Conservation (phyloP, 441 rosid genomes). For the Euphorbia celastroides region DNA sequence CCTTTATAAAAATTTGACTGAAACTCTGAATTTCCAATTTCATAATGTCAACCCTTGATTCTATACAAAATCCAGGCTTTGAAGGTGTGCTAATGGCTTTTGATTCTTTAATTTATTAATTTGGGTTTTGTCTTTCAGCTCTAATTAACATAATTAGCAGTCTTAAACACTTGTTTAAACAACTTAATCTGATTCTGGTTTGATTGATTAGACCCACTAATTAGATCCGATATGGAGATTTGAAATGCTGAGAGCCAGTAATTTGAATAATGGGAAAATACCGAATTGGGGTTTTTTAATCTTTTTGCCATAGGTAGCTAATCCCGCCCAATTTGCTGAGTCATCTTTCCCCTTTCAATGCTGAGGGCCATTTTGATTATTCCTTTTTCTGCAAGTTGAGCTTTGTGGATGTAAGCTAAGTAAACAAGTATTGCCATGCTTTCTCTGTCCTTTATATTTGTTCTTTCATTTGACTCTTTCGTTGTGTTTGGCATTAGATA, state of each 20-base stretch:
- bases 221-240: conserved; percentile 5
- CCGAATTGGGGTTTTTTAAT: conserved; percentile 13
- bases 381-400: conserved; percentile 39
- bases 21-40: conserved; percentile 3
- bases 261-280: conserved; percentile 11
- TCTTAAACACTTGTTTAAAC: conserved; percentile 22
- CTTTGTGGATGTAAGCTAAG: conserved; percentile 32
- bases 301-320: conserved; percentile 1
- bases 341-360: conserved; percentile 8
- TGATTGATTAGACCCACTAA: conserved; percentile 5
- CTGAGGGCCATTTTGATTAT: conserved; percentile 30
- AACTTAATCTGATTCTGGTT: conserved; percentile 9
- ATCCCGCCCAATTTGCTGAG: background rate
- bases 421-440: conserved; percentile 19
- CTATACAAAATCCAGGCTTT: conserved; percentile 24
- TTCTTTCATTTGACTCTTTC: conserved; percentile 38
- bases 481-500: conserved; percentile 29
- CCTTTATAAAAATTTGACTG: conserved; percentile 36
- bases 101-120: conserved; percentile 9
- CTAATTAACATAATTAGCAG: conserved; percentile 9
- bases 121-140: conserved; percentile 4
- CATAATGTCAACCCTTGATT: background rate
- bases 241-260: conserved; percentile 6
- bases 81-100: conserved; percentile 1
- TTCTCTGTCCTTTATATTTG: conserved; percentile 45